Evolutionary conservation across 352 stramenopile species (phyloP), one percentile per base, ranked within the genome.

Genomic region (Globisporangium emineosum): DNA sequence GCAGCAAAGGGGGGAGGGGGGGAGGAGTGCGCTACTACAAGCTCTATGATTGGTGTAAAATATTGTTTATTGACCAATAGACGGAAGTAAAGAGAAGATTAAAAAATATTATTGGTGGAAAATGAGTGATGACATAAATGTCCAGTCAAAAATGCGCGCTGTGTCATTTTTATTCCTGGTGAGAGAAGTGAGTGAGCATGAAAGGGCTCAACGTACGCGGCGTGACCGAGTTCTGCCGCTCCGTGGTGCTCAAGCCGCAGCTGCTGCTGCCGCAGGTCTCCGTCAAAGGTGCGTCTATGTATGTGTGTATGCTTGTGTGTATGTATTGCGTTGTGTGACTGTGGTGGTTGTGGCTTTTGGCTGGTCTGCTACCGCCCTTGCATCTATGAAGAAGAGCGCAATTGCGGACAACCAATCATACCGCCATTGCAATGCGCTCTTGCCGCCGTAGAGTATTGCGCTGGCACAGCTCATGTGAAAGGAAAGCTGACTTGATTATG

Each of bases 221-320:
- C 62, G 85, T 96, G 60, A 73, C 74, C 60, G 82, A 91, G 72
- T 96, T 96, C 63, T 90, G 80, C 69, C 83, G 83, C 70, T 83
- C 83, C 54, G 75, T 92, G 67, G 66, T 83, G 63, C 82, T 75
- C 40, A 66, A 83, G 55, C 87, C 87, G 30, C 78, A 91, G 66
- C 73, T 96, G 37, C 73, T 96, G 12, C 68, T 96, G 59, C 85
- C 87, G 12, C 87, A 96, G n/a, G 25, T 96, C 3, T 91, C 85
- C 0, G 85, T 91, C n/a, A 73, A 80, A 79, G 84, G 86, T 92
- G 57, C 47, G 55, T 51, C 3, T 51, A n/a, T 29, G 33, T 30
- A 15, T 15, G 4, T 29, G 0, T 8, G 8, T 76, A 25, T 67
- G 17, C 6, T 1, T 27, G 13, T 57, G 2, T 15, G 51, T 66